phyloP scores from a whole-genome alignment of 2,329 filamentous ascomycete genomes.

The Sclerotinia minor region DNA sequence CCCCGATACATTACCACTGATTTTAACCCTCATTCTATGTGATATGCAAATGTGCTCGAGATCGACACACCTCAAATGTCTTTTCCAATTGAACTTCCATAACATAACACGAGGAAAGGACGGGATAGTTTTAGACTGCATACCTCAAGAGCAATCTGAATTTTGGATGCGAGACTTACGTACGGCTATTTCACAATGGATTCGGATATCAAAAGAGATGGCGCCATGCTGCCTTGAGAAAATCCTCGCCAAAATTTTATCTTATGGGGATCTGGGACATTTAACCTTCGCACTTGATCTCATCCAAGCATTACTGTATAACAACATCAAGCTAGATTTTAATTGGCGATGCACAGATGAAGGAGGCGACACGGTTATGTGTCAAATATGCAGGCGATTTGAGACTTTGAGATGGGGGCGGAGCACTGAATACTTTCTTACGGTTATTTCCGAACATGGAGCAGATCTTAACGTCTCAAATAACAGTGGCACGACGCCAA shows the following conservation, averaged over 20 bases:
- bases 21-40: not conserved
- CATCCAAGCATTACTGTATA: not conserved
- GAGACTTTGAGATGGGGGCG: too few relatives aligned
- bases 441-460: not conserved
- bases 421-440: too few relatives aligned
- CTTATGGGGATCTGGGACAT: not conserved
- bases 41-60: too few relatives aligned
- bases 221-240: rapidly evolving
- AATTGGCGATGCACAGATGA: not conserved
- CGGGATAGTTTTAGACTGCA: too few relatives aligned
- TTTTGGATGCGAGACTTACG: not conserved
- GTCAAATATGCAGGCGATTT: not conserved
- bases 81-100: not conserved
- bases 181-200: rapidly evolving
- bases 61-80: not conserved
- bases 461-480: not conserved
- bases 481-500: not conserved
- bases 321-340: not conserved
- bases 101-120: not conserved
- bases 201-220: rapidly evolving
- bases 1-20: not conserved
- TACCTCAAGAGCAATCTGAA: not conserved
- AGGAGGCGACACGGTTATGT: not conserved
- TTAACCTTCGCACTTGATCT: not conserved
- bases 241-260: too few relatives aligned